Evolutionary conservation across 306 rosid genomes (phyloP).

Genomic region (Carpinus viminea): DNA sequence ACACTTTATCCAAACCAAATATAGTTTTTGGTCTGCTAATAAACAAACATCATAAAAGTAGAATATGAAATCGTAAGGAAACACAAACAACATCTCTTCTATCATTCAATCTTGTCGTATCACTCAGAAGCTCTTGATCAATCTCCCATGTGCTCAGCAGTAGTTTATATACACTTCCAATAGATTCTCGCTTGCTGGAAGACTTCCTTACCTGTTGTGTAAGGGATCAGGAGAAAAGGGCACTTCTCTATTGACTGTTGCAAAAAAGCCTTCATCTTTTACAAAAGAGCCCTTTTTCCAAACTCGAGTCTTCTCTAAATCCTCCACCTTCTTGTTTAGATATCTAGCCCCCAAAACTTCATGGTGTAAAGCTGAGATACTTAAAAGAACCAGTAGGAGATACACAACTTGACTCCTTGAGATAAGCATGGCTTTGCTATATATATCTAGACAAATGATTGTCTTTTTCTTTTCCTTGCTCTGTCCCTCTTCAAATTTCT

Average conservation of each 20-base stretch:
- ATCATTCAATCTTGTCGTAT: constrained; percentile 10
- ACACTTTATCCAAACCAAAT: neutral
- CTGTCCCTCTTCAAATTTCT: constrained; percentile 17
- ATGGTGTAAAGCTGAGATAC: constrained; percentile 37
- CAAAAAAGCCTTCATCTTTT: constrained; percentile 35
- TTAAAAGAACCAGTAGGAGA: constrained; percentile 41
- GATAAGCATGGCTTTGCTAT: constrained; percentile 38
- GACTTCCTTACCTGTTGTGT: constrained; percentile 75
- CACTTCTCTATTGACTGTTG: constrained; percentile 51
- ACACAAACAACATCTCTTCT: neutral
- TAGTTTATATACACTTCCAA: constrained; percentile 25
- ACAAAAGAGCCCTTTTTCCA: constrained; percentile 32
- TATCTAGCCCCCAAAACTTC: constrained; percentile 44
- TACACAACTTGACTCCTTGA: constrained; percentile 42
- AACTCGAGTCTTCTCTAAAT: constrained; percentile 28
- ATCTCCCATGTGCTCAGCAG: constrained; percentile 8
- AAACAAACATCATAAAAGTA: neutral
- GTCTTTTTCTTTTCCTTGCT: neutral
- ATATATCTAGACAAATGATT: neutral
- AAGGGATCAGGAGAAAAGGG: constrained; percentile 83
- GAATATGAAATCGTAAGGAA: neutral
- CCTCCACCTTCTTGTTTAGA: constrained; percentile 29
- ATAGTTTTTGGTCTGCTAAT: neutral
- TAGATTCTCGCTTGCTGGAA: neutral
- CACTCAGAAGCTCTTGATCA: constrained; percentile 1